A percentile compares a stretch with the other conserved stretches of the same genome.
These are phyloP conservation scores for Phytophthora sp. DNA, from an alignment of 352 stramenopile species.

Conservation along the genomic window DNA sequence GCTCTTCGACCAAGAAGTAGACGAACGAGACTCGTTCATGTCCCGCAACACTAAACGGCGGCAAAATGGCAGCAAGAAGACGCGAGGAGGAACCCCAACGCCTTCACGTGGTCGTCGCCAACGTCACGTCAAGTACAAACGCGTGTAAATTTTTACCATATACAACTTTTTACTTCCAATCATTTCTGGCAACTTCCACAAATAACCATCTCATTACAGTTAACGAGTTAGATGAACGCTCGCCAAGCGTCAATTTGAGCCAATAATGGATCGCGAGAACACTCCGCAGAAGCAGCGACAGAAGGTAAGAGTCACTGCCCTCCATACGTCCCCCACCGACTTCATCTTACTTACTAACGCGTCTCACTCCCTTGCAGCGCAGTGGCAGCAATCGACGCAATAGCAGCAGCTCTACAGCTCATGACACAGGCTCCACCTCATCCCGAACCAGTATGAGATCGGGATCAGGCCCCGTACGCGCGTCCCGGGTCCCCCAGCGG, in stretches of 20 bases:
- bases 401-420: slow-evolving; percentile 18
- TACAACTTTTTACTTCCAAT: slow-evolving; percentile 18
- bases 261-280: slow-evolving; percentile 69
- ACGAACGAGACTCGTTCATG: slow-evolving; percentile 36
- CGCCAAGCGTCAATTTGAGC: background rate
- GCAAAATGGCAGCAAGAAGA: slow-evolving; percentile 53
- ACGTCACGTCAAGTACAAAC: slow-evolving; percentile 69
- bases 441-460: slow-evolving; percentile 21
- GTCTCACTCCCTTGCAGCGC: slow-evolving; percentile 30
- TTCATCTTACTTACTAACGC: background rate
- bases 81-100: slow-evolving; percentile 30
- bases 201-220: background rate
- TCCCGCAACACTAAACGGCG: slow-evolving; percentile 53
- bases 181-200: background rate
- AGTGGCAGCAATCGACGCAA: slow-evolving; percentile 32
- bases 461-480: slow-evolving; percentile 12
- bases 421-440: slow-evolving; percentile 7
- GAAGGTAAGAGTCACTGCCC: slow-evolving; percentile 47
- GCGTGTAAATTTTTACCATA: slow-evolving; percentile 30
- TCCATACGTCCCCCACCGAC: background rate
- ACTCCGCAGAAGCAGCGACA: slow-evolving; percentile 81
- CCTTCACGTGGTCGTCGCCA: slow-evolving; percentile 51
- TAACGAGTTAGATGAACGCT: background rate
- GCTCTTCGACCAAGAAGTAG: slow-evolving; percentile 62
- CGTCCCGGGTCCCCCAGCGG: slow-evolving; percentile 30